These are phyloP conservation scores for Cryptococcus sp. DNA, from an alignment of 1,284 basidiomycete genomes.

Conservation along the genomic window DNA sequence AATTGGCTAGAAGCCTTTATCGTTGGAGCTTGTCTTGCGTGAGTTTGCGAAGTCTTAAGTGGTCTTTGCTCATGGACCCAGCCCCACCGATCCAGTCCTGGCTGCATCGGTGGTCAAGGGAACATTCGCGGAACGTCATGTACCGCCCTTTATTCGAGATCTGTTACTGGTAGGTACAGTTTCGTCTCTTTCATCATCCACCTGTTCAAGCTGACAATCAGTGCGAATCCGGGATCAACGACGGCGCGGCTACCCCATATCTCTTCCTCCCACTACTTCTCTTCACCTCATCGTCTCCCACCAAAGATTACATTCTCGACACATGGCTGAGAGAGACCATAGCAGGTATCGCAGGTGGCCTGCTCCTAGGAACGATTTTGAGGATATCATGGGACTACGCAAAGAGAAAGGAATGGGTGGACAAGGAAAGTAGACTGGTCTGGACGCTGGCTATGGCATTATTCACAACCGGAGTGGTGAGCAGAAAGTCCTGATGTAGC, in stretches of 20 bases:
- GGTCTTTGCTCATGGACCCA: neutral
- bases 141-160: conserved; percentile 24
- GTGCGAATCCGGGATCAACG: conserved; percentile 6
- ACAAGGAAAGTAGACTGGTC: conserved; percentile 21
- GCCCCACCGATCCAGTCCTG: conserved; percentile 22
- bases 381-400: conserved; percentile 10
- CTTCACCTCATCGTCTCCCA: conserved; percentile 6
- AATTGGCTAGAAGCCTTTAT: conserved; percentile 18
- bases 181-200: neutral
- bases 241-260: conserved; percentile 20
- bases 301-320: conserved; percentile 10
- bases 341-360: conserved; percentile 11
- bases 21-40: conserved; percentile 19
- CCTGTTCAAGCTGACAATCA: neutral
- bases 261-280: conserved; percentile 17
- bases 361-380: conserved; percentile 11
- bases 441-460: conserved; percentile 22
- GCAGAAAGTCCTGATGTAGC: neutral
- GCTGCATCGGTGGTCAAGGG: conserved; percentile 26
- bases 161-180: conserved; percentile 12
- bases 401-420: conserved; percentile 15
- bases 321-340: conserved; percentile 14
- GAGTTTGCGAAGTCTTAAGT: neutral
- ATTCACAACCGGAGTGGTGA: conserved; percentile 16
- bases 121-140: conserved; percentile 23